Percentiles rank a stretch among this genome's conserved stretches.
These are phyloP conservation scores for Akanthomyces dipterigenus DNA, from an alignment of 2,329 filamentous ascomycete species.

Conservation along the genomic window DNA sequence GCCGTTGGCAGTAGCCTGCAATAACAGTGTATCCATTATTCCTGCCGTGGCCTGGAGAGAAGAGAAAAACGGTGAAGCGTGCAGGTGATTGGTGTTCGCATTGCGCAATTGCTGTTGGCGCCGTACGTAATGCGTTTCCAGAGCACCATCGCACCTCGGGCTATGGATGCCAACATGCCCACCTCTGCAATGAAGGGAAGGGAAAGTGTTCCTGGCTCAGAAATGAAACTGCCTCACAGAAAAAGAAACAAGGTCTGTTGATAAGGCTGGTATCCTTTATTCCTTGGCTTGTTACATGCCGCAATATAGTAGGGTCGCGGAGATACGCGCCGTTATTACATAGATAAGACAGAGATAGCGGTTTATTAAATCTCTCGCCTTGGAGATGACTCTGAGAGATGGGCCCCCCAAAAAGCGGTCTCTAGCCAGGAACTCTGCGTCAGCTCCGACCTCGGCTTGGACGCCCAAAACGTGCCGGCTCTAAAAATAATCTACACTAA, in stretches of 20 bases:
- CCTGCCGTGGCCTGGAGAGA: background rate
- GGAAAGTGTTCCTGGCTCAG: background rate
- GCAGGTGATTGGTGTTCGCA: background rate
- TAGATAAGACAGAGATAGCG: conserved; percentile 12
- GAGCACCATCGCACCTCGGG: background rate
- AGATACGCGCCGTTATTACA: conserved; percentile 10
- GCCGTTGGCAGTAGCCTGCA: background rate
- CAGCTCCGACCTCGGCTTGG: conserved; percentile 10
- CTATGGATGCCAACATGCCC: background rate
- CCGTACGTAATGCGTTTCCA: background rate
- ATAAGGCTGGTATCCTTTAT: background rate
- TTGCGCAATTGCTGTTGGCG: conserved; percentile 9
- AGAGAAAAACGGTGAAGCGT: background rate
- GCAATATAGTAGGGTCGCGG: background rate
- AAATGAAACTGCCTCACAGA: background rate
- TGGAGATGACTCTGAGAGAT: background rate
- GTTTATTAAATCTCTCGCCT: conserved; percentile 11
- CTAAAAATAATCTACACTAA: background rate
- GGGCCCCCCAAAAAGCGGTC: background rate
- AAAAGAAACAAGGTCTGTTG: background rate
- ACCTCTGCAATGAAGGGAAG: background rate
- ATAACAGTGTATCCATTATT: conserved; percentile 1
- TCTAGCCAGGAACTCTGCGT: background rate
- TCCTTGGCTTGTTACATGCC: conserved; percentile 1
- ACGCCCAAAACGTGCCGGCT: background rate